Conservation (phyloP, 495 filamentous ascomycete species). For the Neurospora intermedia region DNA sequence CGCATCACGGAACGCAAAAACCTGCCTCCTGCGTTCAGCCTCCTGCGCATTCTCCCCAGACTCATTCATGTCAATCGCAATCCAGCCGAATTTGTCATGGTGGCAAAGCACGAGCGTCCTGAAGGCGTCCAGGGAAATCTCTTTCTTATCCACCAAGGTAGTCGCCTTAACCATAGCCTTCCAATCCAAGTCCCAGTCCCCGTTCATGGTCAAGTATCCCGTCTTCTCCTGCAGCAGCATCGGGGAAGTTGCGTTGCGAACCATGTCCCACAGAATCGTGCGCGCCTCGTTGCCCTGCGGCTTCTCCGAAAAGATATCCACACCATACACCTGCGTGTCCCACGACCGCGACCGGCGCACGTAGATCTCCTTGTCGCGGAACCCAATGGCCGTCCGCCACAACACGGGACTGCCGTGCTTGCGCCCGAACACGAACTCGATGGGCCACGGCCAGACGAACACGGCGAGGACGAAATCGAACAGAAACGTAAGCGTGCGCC, state of each 20-base stretch:
- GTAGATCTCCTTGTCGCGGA: conserved; percentile 60
- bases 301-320: conserved; percentile 3
- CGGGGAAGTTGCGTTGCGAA: conserved; percentile 46
- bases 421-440: conserved; percentile 52
- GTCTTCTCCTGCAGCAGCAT: conserved; percentile 56
- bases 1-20: conserved; percentile 60
- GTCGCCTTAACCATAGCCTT: conserved; percentile 59
- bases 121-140: conserved; percentile 46
- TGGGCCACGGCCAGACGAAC: conserved; percentile 65
- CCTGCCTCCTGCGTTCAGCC: conserved; percentile 47
- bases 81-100: conserved; percentile 54
- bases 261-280: conserved; percentile 23
- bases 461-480: conserved; percentile 60
- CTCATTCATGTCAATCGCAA: conserved; percentile 40
- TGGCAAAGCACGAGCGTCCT: conserved; percentile 55
- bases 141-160: conserved; percentile 49
- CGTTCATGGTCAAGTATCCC: conserved; percentile 67
- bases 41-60: conserved; percentile 41
- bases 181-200: conserved; percentile 76
- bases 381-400: conserved; percentile 64
- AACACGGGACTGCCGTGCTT: conserved; percentile 43
- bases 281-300: conserved; percentile 7
- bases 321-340: conserved; percentile 35
- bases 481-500: conserved; percentile 49
- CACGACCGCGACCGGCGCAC: conserved; percentile 57